Evolutionary conservation across 139 green algal genomes (phyloP), one percentile per base, ranked within the genome.

Genomic region (Micractinium conductrix): DNA sequence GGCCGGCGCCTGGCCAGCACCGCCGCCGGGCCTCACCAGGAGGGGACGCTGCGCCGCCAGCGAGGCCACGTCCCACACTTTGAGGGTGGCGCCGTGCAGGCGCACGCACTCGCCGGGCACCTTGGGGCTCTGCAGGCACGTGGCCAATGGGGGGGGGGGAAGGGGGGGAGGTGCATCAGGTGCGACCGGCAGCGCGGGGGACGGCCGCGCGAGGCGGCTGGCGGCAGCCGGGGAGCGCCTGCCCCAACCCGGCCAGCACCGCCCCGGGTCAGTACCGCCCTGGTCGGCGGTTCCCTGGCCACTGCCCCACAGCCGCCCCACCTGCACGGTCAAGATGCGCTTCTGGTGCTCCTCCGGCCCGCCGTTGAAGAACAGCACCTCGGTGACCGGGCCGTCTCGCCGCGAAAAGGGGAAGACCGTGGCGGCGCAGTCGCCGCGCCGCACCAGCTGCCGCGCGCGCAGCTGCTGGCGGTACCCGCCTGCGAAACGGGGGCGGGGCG

Each of bases 381-480:
- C 83, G 16, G 37, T n/a, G 19, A 88, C 70, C 30, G 53, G 43
- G 4, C 84, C 84, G 28, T 88, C 84, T 1, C 60, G 76, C 5
- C 84, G 75, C 1, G 30, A 78, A 43, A 87, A 80, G 22, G 84
- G 84, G 33, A 88, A 79, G 10, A 79, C 78, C 0, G 58, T 42
- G 9, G 78, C 78, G 0, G 24, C 48, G 69, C 63, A 87, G n/a
- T 86, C 76, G 43, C 84, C 84, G 2, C 37, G 33, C 55, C 50
- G 62, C 45, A 88, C 81, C 37, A 88, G 62, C 26, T 55, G 50
- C 53, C 38, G 62, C 28, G 85, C 85, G 19, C 68, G 63, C 65
- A 88, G 80, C 78, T 88, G 85, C 65, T 88, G 81, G 37, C 85
- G 80, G 67, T 83, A 88, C 28, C 80, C 79, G n/a, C 85, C 85